Evolutionary conservation across 2,329 filamentous ascomycete genomes (phyloP), one percentile per base, ranked within the genome.

Genomic region (Byssochlamys sp.): DNA sequence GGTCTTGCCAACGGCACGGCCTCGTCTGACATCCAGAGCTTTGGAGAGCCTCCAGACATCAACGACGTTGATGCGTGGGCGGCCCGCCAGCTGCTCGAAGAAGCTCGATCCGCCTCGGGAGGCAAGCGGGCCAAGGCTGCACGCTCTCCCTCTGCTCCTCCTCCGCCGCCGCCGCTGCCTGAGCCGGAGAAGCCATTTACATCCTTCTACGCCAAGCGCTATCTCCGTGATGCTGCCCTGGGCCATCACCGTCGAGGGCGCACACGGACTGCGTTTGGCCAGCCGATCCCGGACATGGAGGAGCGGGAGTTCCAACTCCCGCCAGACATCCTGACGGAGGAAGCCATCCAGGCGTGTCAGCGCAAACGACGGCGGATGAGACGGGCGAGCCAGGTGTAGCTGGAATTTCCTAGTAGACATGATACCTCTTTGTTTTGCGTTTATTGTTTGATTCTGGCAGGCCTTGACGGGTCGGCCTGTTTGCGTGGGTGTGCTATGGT

Each of bases 191-290:
- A 80, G 58, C 87, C 89, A 39, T 91, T 96, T 68, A 87, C 79
- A n/a, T 95, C 90, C 0, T 96, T 96, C 75, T 97, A 91, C 69
- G 73, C 81, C 19, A 91, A 94, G 73, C 84, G 82, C 26, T 86
- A 95, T 67, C 81, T 92, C 60, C 86, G 92, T 27, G 89, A 91
- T 25, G 84, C 85, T 5, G 90, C 91, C 9, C 73, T 96, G n/a
- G 87, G 84, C 60, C 85, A 84, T 63, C 80, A 84, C 53, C 81
- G 90, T 33, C 84, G 89, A 55, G 84, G 84, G 50, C 81, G 90
- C 54, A 88, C 82, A 55, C 80, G 86, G 14, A 78, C 87, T 53
- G 92, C 91, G 2, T 97, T 94, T 81, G 92, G 92, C 0, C 83
- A 87, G 27, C 82, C 88, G 0, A 73, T 97, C 24, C 91, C 91